phyloP scores from a whole-genome alignment of 2,329 filamentous ascomycete genomes.

The Claviceps africana region DNA sequence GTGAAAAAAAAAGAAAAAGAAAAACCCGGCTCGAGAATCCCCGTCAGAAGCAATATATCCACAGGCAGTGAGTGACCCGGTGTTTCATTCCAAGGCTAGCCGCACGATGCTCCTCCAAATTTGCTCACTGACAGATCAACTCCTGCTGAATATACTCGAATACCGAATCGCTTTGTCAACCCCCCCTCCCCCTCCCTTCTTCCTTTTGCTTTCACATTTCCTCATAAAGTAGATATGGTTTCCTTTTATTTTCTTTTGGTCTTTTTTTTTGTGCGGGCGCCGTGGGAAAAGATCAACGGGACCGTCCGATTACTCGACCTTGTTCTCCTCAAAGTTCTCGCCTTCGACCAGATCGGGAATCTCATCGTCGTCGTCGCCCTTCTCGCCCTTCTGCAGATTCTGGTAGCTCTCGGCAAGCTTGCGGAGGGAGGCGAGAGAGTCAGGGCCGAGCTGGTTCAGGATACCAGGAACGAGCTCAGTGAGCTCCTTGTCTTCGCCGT shows the following conservation, averaged over 20 bases:
- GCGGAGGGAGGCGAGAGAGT: slow-evolving; percentile 91
- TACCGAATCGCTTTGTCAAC: background rate
- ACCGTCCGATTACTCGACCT: slow-evolving; percentile 60
- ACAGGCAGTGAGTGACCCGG: background rate
- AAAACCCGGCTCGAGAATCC: background rate
- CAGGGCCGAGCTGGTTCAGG: slow-evolving; percentile 97
- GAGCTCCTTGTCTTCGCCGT: slow-evolving; percentile 98
- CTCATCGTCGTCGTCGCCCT: slow-evolving; percentile 77
- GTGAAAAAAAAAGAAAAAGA: background rate
- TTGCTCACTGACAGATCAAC: slow-evolving; percentile 1
- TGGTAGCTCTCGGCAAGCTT: slow-evolving; percentile 99
- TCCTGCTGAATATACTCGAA: slow-evolving; percentile 3
- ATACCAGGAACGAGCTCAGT: slow-evolving; percentile 98
- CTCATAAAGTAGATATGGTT: slow-evolving; percentile 3
- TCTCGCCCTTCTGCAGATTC: slow-evolving; percentile 91
- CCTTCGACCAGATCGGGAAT: slow-evolving; percentile 95
- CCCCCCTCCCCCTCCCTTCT: background rate
- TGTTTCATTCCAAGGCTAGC: slow-evolving; percentile 1
- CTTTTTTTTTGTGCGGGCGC: background rate
- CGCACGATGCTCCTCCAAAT: background rate
- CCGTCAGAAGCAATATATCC: background rate
- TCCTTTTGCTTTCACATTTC: slow-evolving; percentile 2
- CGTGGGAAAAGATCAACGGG: slow-evolving; percentile 1
- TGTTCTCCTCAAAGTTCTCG: slow-evolving; percentile 86
- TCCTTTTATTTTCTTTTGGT: background rate